Base-by-base conservation (phyloP, 2,329 filamentous ascomycete species). In the Teratosphaeria gauchensis region DNA sequence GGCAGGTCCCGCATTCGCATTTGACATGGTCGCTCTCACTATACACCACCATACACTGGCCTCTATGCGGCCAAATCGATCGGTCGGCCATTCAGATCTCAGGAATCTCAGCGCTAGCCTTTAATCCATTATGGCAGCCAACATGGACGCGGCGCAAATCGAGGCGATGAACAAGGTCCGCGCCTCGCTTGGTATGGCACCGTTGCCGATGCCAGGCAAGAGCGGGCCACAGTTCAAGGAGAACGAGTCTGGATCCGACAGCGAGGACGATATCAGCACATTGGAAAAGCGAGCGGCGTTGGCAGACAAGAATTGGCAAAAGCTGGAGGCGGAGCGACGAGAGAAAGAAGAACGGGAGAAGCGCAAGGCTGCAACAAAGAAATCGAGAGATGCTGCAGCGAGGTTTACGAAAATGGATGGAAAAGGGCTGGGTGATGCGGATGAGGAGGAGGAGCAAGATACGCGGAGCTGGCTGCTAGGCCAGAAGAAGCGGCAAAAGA, bases 91-190 rank as follows among this genome's bases (percentile, higher is more conserved):
- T 21, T 52, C n/a, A 11, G 4, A 24, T 28, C n/a, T n/a, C n/a
- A n/a, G n/a, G n/a, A 16, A 31, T 8, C 14, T 53, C 24, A 35
- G 1, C 19, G 2, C 52, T 14, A 3, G 12, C 21, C 21, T 32
- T 16, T 24, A 9, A 5, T 11, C 21, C 52, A 53, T 8, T 21
- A 53, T 53, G 52, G 52, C 59, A 55, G 58, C 59, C 46, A 61
- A 24, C 46, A 66, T 69, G 65, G 65, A 73, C 63, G 69, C 71
- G 56, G 84, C 89, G 52, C 87, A 88, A 31, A 92, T 97, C 71
- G 89, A 95, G 75, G 91, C 96, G 80, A 90, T 90, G 65, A 97
- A 97, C 78, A 89, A 92, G 71, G 87, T 96, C 69, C 90, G 92
- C 68, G 81, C 87, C 67, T 90, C 90, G 55, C 84, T 96, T 77